Evolutionary conservation across 805 yeast genomes (phyloP).

Genomic region (Kazachstania viticola): DNA sequence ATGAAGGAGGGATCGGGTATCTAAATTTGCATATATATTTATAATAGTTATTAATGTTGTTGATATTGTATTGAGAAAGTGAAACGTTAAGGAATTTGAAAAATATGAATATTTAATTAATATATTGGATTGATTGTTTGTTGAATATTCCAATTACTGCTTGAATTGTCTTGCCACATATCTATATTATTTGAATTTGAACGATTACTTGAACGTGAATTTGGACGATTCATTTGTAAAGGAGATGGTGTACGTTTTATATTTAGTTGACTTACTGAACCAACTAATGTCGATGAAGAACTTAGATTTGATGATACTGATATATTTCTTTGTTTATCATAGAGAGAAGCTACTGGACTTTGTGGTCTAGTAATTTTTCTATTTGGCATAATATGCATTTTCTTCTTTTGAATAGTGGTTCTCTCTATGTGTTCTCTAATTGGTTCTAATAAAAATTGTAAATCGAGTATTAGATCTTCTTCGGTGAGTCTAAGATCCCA

Average conservation of each 20-base stretch:
- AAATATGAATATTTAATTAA: too few species aligned
- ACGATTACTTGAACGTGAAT: too few species aligned
- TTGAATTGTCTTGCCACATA: not conserved
- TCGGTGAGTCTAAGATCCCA: conserved; percentile 63
- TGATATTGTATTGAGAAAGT: too few species aligned
- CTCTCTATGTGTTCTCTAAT: conserved; percentile 42
- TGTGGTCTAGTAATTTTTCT: not conserved
- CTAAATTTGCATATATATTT: too few species aligned
- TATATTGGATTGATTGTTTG: too few species aligned
- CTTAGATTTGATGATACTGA: conserved; percentile 9
- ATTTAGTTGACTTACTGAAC: not conserved
- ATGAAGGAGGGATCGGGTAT: too few species aligned
- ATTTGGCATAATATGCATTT: conserved; percentile 4
- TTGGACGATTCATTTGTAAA: not conserved
- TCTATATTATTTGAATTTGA: not conserved
- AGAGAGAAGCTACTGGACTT: conserved; percentile 3
- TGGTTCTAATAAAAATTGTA: conserved; percentile 64
- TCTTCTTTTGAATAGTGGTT: conserved; percentile 18
- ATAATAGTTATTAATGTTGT: too few species aligned
- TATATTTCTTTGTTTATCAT: conserved; percentile 16
- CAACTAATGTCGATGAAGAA: conserved; percentile 7
- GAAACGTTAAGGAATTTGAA: too few species aligned
- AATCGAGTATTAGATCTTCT: conserved; percentile 53
- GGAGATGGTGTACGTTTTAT: not conserved
- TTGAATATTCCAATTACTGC: not conserved